Evolutionary conservation across 139 green algal species (phyloP), one percentile per base, ranked within the genome.

Genomic region (Nannochloris sp.): DNA sequence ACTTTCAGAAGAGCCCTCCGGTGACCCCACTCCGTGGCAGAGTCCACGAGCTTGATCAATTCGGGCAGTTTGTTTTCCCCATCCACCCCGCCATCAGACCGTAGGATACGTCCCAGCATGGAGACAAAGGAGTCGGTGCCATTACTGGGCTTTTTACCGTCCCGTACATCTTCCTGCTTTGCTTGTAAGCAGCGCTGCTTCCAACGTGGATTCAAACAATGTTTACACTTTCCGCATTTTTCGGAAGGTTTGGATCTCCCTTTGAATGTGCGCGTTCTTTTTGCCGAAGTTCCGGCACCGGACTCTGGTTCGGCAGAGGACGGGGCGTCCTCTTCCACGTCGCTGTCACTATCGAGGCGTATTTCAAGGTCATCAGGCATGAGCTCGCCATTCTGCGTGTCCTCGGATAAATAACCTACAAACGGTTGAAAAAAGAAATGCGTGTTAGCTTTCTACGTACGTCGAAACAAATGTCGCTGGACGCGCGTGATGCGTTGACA

Each of bases 131-230:
- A 44, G 37, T 76, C 70, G 49, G n/a, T 61, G 29, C 53, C 17
- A 51, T 51, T 51, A 8, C 17, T 23, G 17, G 36, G 17, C 17
- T 63, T 62, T 63, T 61, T 10, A 13, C 46, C 31, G 61, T 65
- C 56, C 44, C 16, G 5, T 0, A 8, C 46, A n/a, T 51, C 16
- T 23, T 8, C 46, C 17, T 25, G 46, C 46, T 51, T 51, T 51
- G 16, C 46, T 51, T 51, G 9, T 8, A 62, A 12, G 58, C 70
- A 77, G 2, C 58, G 49, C 37, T 73, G 66, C 58, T 77, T 77
- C 20, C 70, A 62, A 30, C 63, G 63, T 5, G 70, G 70, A 59
- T 77, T 77, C 2, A 71, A 51, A 61, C 70, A 77, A 62, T 73
- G 68, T 14, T 77, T 63, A 31, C 70, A 73, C 6, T 56, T 30